phyloP scores from a whole-genome alignment of 1,284 basidiomycete genomes.

The Tranzscheliella williamsii region DNA sequence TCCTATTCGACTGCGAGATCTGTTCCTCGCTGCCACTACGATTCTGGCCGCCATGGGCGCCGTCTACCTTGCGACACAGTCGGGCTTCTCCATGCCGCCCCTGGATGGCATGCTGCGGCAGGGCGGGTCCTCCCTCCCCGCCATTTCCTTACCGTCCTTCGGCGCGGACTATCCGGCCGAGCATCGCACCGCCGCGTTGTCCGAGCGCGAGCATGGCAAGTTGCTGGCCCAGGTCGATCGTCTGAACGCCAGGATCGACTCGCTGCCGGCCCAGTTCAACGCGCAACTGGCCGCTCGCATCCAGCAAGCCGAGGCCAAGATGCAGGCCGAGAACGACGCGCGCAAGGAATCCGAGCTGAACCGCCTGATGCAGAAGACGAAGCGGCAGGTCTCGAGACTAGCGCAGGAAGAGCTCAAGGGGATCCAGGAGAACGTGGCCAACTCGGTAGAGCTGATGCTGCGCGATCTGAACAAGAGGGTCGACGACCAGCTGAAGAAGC shows the following conservation, averaged over 20 bases:
- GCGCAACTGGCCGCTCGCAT: conserved; percentile 16
- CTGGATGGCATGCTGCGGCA: not conserved
- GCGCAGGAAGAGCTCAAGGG: conserved; percentile 28
- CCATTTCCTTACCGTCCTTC: not conserved
- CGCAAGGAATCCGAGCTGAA: conserved; percentile 19
- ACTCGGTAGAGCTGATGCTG: conserved; percentile 28
- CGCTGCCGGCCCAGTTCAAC: conserved; percentile 18
- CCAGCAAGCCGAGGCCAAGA: conserved; percentile 12
- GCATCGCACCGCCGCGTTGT: conserved; percentile 1
- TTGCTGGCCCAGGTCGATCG: conserved; percentile 14
- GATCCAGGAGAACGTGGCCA: conserved; percentile 24
- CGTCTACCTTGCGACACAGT: not conserved
- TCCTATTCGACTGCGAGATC: not conserved
- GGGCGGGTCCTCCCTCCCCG: not conserved
- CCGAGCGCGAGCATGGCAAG: conserved; percentile 18
- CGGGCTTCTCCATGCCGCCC: not conserved
- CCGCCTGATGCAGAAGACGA: conserved; percentile 17
- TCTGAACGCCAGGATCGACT: conserved; percentile 14
- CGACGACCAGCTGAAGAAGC: conserved; percentile 17
- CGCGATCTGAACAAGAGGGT: conserved; percentile 27
- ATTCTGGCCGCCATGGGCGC: not conserved
- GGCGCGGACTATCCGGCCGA: conserved; percentile 5
- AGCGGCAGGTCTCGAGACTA: conserved; percentile 19
- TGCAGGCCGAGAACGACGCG: conserved; percentile 11
- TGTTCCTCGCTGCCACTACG: not conserved